Base-by-base conservation (phyloP, 345 rosid species). In the Punica granatum region DNA sequence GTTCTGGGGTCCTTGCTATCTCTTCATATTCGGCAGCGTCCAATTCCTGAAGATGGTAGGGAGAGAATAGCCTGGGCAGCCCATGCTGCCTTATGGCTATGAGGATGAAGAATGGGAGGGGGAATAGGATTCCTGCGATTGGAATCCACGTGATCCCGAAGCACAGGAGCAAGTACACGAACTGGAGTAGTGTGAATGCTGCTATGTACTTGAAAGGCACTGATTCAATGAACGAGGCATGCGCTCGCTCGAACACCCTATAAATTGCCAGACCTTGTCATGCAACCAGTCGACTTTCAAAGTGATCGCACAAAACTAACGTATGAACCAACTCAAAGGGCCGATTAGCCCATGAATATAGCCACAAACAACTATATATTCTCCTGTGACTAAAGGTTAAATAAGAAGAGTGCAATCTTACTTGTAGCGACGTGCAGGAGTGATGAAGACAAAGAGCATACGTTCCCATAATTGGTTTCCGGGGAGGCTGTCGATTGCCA, bases 1-100 rank as follows among this genome's bases (percentile, higher is more conserved):
- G 69, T 67, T 85, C 63, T 25, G 86, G 86, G 34, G 87, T 61
- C 7, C 82, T 80, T 1, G 79, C 53, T 6, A 87, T 74, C 67
- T 92, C 96, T 78, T 92, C 96, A n/a, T 89, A 89, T 74, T 89
- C 96, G 0, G 94, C 96, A 0, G 92, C 98, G 70, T 92, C 96
- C 5, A 92, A 81, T 67, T 89, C 94, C 33, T 46, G 75, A 36
- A 92, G 74, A 77, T 86, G 74, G 31, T 65, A 70, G 0, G 73
- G 80, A 4, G 41, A 66, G 66, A 92, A 77, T 18, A 90, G 46
- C 76, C 83, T 90, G 7, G 97, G 97, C 33, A 92, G 84, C 58
- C 86, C 44, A 64, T 86, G 74, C 28, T 92, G 91, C 67, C 97
- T 84, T 60, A 92, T 79, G 43, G 83, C 75, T 70, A 88, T 80